Evolutionary conservation across 2,329 filamentous ascomycete species (phyloP).

Genomic region (Ceratocystiopsis sp.): DNA sequence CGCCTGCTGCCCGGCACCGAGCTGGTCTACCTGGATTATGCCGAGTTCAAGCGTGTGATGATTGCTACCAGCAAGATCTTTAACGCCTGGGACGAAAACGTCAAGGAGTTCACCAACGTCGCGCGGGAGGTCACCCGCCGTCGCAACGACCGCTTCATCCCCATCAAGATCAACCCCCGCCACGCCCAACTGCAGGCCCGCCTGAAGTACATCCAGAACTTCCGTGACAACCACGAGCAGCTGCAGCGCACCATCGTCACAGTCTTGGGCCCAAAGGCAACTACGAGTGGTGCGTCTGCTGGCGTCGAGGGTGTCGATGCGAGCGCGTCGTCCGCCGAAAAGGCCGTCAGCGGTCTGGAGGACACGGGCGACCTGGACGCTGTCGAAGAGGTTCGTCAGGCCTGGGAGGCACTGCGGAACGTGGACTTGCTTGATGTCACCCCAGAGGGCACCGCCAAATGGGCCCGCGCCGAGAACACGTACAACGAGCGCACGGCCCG

Average conservation of each 20-base stretch:
- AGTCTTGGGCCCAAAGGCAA: constrained; percentile 64
- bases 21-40: constrained; percentile 81
- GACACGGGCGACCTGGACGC: constrained; percentile 96
- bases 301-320: constrained; percentile 29
- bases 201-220: constrained; percentile 83
- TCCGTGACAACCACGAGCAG: constrained; percentile 94
- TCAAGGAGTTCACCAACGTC: constrained; percentile 96
- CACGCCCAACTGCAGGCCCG: constrained; percentile 82
- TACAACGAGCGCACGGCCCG: constrained; percentile 96
- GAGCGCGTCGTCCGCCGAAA: constrained; percentile 35
- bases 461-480: constrained; percentile 84
- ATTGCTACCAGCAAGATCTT: constrained; percentile 72
- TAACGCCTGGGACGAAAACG: constrained; percentile 81
- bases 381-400: constrained; percentile 86
- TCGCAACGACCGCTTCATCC: constrained; percentile 94
- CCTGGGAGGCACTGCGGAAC: constrained; percentile 84
- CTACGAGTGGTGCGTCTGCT: constrained; percentile 21
- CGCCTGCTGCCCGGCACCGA: constrained; percentile 70
- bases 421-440: constrained; percentile 91
- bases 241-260: constrained; percentile 91
- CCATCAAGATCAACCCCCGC: constrained; percentile 83
- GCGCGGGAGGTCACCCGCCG: constrained; percentile 87
- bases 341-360: constrained; percentile 32
- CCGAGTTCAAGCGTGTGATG: constrained; percentile 78
- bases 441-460: constrained; percentile 72